These are phyloP conservation scores for Lenzites betulinus DNA, from an alignment of 768 basidiomycete species.

Conservation along the genomic window DNA sequence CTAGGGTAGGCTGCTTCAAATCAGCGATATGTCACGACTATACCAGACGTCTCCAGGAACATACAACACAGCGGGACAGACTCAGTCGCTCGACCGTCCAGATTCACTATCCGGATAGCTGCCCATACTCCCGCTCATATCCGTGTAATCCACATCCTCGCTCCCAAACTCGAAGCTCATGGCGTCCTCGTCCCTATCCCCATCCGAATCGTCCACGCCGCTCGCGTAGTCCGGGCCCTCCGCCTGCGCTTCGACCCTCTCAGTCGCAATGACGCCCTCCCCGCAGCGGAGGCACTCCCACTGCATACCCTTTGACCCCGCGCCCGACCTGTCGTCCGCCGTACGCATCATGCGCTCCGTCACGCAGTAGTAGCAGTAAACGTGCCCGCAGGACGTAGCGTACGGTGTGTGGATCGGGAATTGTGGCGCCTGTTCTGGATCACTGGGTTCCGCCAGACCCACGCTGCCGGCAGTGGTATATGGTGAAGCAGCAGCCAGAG, in stretches of 20 bases:
- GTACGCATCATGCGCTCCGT: slow-evolving; percentile 77
- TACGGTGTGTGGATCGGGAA: slow-evolving; percentile 81
- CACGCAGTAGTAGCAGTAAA: slow-evolving; percentile 94
- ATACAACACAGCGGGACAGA: background rate
- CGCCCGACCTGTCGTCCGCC: slow-evolving; percentile 53
- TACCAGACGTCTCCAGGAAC: background rate
- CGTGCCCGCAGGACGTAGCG: slow-evolving; percentile 77
- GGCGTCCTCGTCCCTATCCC: slow-evolving; percentile 5
- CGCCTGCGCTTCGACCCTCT: slow-evolving; percentile 54
- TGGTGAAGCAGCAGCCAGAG: slow-evolving; percentile 32
- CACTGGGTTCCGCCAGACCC: background rate
- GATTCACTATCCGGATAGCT: slow-evolving; percentile 35
- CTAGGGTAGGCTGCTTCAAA: too few species aligned
- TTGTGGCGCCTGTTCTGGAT: slow-evolving; percentile 47
- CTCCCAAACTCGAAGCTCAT: slow-evolving; percentile 30
- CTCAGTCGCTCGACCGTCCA: slow-evolving; percentile 19
- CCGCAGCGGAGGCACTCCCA: slow-evolving; percentile 90
- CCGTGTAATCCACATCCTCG: slow-evolving; percentile 30
- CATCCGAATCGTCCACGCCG: slow-evolving; percentile 24
- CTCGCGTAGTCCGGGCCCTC: slow-evolving; percentile 30
- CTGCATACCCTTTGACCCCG: slow-evolving; percentile 44
- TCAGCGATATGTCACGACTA: background rate
- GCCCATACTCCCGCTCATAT: slow-evolving; percentile 32
- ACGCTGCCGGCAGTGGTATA: slow-evolving; percentile 14
- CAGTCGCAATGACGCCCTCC: slow-evolving; percentile 61